Conservation (phyloP, 78 protist genomes). For the Bigelowiella natans region DNA sequence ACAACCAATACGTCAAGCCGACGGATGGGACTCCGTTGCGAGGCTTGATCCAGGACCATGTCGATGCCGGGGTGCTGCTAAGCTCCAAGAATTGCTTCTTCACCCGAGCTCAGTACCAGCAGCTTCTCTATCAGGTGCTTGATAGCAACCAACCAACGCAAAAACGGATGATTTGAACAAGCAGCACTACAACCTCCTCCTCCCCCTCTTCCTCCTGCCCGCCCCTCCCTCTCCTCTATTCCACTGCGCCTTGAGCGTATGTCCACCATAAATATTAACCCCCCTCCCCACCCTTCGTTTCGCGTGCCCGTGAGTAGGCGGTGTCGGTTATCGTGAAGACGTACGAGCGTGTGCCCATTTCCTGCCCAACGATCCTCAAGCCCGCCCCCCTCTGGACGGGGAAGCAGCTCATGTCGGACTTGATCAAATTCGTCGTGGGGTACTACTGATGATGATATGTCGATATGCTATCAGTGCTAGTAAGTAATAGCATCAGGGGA, state of each 20-base stretch:
- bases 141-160: too few relatives aligned
- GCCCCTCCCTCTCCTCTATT: too few relatives aligned
- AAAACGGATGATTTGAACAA: too few relatives aligned
- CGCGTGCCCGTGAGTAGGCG: too few relatives aligned
- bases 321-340: neutral
- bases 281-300: too few relatives aligned
- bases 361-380: conserved; percentile 12
- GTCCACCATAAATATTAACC: too few relatives aligned
- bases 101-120: conserved; percentile 28
- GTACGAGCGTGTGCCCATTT: neutral
- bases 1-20: conserved; percentile 70
- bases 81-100: conserved; percentile 79
- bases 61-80: conserved; percentile 78
- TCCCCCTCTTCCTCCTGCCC: too few relatives aligned
- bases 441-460: neutral
- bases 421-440: neutral
- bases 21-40: conserved; percentile 88
- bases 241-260: too few relatives aligned
- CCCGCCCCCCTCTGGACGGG: conserved; percentile 42
- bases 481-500: too few relatives aligned
- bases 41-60: conserved; percentile 98
- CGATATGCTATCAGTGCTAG: too few relatives aligned
- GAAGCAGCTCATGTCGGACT: conserved; percentile 17
- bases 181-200: too few relatives aligned
- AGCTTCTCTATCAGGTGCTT: conserved; percentile 40